Percentiles rank a stretch among this genome's conserved stretches.
phyloP scores from a whole-genome alignment of 805 yeast species.

The Yamadazyma scolyti region DNA sequence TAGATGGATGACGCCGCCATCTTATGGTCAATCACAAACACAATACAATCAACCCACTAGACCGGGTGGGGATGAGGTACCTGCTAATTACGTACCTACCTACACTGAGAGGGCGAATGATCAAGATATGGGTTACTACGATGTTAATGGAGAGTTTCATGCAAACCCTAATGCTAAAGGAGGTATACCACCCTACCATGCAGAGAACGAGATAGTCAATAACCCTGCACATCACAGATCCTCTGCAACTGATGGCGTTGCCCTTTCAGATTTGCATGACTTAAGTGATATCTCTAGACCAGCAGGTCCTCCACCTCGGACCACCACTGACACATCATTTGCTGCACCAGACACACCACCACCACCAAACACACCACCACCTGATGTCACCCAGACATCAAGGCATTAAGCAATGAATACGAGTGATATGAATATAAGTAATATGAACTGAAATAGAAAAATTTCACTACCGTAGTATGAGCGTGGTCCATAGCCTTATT shows the following conservation, averaged over 20 bases:
- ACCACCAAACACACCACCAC: too few species aligned
- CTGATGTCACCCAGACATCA: too few species aligned
- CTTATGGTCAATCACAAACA: conserved; percentile 62
- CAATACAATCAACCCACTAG: conserved; percentile 46
- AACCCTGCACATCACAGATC: conserved; percentile 8
- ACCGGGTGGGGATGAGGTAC: conserved; percentile 33
- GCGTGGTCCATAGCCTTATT: too few species aligned
- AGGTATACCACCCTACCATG: too few species aligned
- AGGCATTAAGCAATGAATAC: too few species aligned
- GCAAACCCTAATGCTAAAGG: conserved; percentile 25
- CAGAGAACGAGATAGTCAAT: too few species aligned
- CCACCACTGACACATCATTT: neutral
- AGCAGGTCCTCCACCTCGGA: neutral
- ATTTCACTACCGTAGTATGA: too few species aligned
- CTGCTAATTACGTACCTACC: conserved; percentile 55
- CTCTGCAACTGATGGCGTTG: conserved; percentile 8
- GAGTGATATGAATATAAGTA: too few species aligned
- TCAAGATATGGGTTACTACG: conserved; percentile 76
- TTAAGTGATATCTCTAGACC: neutral
- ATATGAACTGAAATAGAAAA: too few species aligned
- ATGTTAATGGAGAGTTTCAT: conserved; percentile 49
- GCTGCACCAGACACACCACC: conserved; percentile 1
- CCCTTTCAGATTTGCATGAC: conserved; percentile 1
- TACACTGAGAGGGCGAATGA: conserved; percentile 66
- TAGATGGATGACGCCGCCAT: conserved; percentile 85